Evolutionary conservation across 2,329 filamentous ascomycete genomes (phyloP).

Genomic region (Aspergillus pseudonomiae): DNA sequence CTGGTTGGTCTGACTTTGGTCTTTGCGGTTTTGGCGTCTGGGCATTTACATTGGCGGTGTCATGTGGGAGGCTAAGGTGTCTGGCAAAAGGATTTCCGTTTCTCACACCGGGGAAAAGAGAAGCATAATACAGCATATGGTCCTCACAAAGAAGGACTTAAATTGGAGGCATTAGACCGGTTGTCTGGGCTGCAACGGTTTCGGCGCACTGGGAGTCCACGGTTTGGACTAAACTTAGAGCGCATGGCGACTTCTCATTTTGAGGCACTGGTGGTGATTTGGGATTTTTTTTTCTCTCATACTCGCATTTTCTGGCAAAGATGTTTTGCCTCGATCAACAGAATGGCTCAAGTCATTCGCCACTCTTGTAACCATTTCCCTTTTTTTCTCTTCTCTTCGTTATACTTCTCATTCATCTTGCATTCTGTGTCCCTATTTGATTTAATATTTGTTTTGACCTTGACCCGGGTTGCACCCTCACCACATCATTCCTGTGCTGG

Average conservation of each 20-base stretch:
- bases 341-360: constrained; percentile 18
- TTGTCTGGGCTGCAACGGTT: constrained; percentile 15
- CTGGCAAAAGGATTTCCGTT: constrained; percentile 18
- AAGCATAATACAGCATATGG: constrained; percentile 13
- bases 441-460: constrained; percentile 35
- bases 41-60: constrained; percentile 33
- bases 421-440: constrained; percentile 31
- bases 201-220: constrained; percentile 22
- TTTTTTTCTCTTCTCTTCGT: constrained; percentile 27
- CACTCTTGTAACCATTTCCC: constrained; percentile 47
- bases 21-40: constrained; percentile 39
- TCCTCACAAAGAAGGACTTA: constrained; percentile 11
- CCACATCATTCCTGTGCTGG: constrained; percentile 40
- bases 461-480: constrained; percentile 22
- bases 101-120: constrained; percentile 7
- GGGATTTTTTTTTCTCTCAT: constrained; percentile 25
- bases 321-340: constrained; percentile 6
- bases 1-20: constrained; percentile 29
- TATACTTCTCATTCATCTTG: constrained; percentile 20
- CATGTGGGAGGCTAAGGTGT: constrained; percentile 27
- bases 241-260: constrained; percentile 25
- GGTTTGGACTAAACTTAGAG: constrained; percentile 27
- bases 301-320: constrained; percentile 3
- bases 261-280: constrained; percentile 30
- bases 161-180: constrained; percentile 17